Conservation (phyloP, 2,329 filamentous ascomycete species). For the Alternaria sp. region DNA sequence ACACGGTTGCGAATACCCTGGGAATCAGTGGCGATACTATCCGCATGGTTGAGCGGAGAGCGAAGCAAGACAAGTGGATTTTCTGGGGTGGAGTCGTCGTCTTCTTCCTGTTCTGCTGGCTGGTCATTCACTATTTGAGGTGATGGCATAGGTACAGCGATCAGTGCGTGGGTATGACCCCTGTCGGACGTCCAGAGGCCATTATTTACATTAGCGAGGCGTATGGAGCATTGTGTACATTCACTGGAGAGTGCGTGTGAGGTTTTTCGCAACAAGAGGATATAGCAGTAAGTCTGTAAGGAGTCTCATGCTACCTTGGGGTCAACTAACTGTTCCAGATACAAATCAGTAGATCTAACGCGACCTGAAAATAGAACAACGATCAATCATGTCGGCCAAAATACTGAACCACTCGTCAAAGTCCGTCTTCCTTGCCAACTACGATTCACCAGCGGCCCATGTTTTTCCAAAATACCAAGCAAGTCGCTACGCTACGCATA, state of each 20-base stretch:
- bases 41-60: constrained; percentile 90
- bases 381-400: background rate
- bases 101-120: constrained; percentile 91
- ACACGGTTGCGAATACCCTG: constrained; percentile 91
- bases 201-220: background rate
- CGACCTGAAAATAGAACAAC: background rate
- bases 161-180: no score
- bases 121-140: constrained; percentile 83
- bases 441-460: no score
- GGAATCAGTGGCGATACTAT: constrained; percentile 96
- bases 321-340: background rate
- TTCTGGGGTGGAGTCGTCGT: constrained; percentile 85
- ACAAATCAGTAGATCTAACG: background rate
- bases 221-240: background rate
- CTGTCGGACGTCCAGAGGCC: no score
- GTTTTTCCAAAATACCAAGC: no score
- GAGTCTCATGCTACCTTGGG: background rate
- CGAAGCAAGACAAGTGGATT: constrained; percentile 97
- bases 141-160: constrained; percentile 18
- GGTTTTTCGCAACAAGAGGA: background rate
- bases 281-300: background rate
- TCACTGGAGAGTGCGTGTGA: background rate
- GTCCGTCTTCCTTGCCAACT: background rate
- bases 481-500: no score
- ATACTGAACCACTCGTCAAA: background rate